phyloP scores from a whole-genome alignment of 2,329 filamentous ascomycete species.

The Lecanoromycetidae sp. region DNA sequence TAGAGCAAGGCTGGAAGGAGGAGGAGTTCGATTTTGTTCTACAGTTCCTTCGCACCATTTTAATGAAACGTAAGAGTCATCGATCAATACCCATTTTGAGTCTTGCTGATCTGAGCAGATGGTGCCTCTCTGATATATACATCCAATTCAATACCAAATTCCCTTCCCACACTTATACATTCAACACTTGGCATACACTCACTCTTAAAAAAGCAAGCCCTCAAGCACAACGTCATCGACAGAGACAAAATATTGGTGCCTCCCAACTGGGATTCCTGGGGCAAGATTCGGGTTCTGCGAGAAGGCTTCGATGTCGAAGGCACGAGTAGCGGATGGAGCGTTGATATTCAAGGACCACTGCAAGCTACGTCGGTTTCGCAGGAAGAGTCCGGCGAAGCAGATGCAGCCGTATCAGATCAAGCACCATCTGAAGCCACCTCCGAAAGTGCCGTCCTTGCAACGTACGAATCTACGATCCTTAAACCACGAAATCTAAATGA shows the following conservation, averaged over 20 bases:
- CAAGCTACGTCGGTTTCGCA: conserved; percentile 8
- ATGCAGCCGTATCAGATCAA: not conserved
- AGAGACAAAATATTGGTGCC: conserved; percentile 89
- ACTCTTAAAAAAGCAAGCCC: conserved; percentile 60
- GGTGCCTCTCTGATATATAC: conserved; percentile 79
- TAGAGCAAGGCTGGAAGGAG: conserved; percentile 85
- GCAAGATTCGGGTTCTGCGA: conserved; percentile 83
- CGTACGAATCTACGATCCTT: conserved; percentile 69
- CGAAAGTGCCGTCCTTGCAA: conserved; percentile 37
- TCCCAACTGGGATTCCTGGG: conserved; percentile 97
- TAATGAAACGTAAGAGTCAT: conserved; percentile 62
- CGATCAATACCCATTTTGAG: conserved; percentile 13
- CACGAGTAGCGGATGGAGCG: conserved; percentile 72
- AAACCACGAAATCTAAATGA: conserved; percentile 54
- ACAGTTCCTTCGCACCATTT: conserved; percentile 78
- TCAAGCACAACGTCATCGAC: conserved; percentile 86
- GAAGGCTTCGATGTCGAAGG: conserved; percentile 88
- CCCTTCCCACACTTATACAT: conserved; percentile 68
- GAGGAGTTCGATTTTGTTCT: conserved; percentile 93
- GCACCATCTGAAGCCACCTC: not conserved
- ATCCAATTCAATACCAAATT: conserved; percentile 61
- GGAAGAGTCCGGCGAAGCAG: not conserved
- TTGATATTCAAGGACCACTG: conserved; percentile 54
- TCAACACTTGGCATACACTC: conserved; percentile 79
- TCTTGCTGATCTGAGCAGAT: conserved; percentile 39